phyloP scores from a whole-genome alignment of 495 filamentous ascomycete genomes.

The Staphylotrichum tortipilum region DNA sequence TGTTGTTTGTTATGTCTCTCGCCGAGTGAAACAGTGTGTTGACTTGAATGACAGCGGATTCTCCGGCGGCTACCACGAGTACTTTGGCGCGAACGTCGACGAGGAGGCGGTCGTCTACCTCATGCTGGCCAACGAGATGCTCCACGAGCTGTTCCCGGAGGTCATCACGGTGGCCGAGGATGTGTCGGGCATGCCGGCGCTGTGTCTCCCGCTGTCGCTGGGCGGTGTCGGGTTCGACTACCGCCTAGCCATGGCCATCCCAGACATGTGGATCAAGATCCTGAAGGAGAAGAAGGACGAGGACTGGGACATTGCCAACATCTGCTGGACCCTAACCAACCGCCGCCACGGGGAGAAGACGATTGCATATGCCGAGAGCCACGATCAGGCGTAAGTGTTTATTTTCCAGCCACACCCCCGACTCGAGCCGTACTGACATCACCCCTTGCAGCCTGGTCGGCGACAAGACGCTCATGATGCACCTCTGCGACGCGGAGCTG shows the following conservation, averaged over 20 bases:
- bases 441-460: conserved; percentile 65
- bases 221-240: conserved; percentile 97
- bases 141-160: conserved; percentile 78
- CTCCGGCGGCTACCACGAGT: conserved; percentile 96
- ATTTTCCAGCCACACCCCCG: background rate
- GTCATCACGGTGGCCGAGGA: conserved; percentile 91
- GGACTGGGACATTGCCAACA: conserved; percentile 85
- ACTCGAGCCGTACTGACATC: too few species aligned
- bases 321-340: conserved; percentile 83
- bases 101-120: conserved; percentile 93
- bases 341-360: conserved; percentile 95
- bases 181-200: conserved; percentile 93
- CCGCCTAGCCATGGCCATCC: conserved; percentile 93
- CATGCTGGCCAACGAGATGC: conserved; percentile 93
- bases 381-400: conserved; percentile 87
- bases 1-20: background rate
- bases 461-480: conserved; percentile 94
- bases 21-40: background rate
- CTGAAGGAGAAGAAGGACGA: conserved; percentile 87
- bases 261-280: conserved; percentile 98
- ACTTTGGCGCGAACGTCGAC: conserved; percentile 88
- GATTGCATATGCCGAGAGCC: conserved; percentile 93
- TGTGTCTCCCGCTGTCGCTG: conserved; percentile 75
- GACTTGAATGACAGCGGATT: conserved; percentile 63
- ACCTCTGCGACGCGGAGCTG: conserved; percentile 93